These are phyloP conservation scores for Tolypocladium sp. DNA, from an alignment of 2,329 filamentous ascomycete genomes.

Conservation along the genomic window DNA sequence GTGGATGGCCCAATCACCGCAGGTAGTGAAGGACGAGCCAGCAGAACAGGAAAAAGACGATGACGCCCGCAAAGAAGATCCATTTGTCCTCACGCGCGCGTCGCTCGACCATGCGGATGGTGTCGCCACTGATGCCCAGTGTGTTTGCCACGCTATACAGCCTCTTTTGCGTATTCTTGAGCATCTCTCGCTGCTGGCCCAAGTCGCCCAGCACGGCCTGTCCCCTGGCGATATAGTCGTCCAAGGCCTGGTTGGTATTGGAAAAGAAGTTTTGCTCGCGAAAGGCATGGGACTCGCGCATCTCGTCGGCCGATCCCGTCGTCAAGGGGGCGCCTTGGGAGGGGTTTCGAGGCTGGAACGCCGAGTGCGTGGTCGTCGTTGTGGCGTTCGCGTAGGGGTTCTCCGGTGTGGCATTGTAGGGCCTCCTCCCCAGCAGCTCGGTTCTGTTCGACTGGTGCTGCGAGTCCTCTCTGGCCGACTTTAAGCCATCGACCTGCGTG, in stretches of 20 bases:
- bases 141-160: constrained; percentile 93
- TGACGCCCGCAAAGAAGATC: constrained; percentile 85
- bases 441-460: constrained; percentile 57
- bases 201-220: constrained; percentile 85
- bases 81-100: constrained; percentile 92
- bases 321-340: constrained; percentile 21
- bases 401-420: constrained; percentile 73
- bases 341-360: constrained; percentile 32
- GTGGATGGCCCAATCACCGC: constrained; percentile 26
- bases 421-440: constrained; percentile 78
- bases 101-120: constrained; percentile 92
- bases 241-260: constrained; percentile 73
- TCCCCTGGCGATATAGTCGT: constrained; percentile 88
- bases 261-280: constrained; percentile 84
- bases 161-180: constrained; percentile 87
- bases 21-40: constrained; percentile 84
- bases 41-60: constrained; percentile 85
- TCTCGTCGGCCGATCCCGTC: constrained; percentile 49
- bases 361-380: constrained; percentile 17
- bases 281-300: constrained; percentile 72
- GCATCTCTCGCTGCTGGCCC: constrained; percentile 81
- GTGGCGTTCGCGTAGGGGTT: constrained; percentile 73
- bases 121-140: constrained; percentile 85
- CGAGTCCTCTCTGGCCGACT: constrained; percentile 67
- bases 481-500: constrained; percentile 66